phyloP scores from a whole-genome alignment of 2,329 filamentous ascomycete species.

The Claviceps citrina region DNA sequence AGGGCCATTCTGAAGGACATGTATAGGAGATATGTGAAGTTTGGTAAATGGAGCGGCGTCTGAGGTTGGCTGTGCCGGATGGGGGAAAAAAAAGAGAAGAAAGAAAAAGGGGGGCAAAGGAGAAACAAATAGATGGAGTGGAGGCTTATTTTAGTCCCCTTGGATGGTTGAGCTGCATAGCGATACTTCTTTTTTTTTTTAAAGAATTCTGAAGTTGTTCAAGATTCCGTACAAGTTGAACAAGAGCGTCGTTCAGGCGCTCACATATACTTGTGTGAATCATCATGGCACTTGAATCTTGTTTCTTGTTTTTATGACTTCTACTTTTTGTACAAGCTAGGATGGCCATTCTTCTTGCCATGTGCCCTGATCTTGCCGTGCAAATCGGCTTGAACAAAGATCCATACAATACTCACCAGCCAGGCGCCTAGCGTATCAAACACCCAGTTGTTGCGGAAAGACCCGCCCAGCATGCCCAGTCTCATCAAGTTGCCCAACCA shows the following conservation, averaged over 20 bases:
- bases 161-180: neutral
- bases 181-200: too few relatives aligned
- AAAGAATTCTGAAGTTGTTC: too few relatives aligned
- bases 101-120: neutral
- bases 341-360: constrained; percentile 42
- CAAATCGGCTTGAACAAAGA: constrained; percentile 41
- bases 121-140: neutral
- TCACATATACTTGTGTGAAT: too few relatives aligned
- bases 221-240: too few relatives aligned
- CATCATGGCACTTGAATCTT: too few relatives aligned
- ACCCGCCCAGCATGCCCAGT: constrained; percentile 39
- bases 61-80: constrained; percentile 14
- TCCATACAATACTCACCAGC: constrained; percentile 38
- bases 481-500: constrained; percentile 60
- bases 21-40: constrained; percentile 44
- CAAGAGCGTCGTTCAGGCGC: too few relatives aligned
- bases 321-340: constrained; percentile 30
- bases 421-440: constrained; percentile 42
- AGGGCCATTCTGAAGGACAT: constrained; percentile 42
- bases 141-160: too few relatives aligned
- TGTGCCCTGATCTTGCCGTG: constrained; percentile 42
- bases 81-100: too few relatives aligned
- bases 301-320: constrained; percentile 3
- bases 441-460: constrained; percentile 42
- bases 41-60: constrained; percentile 49